Conservation (phyloP, 2,329 filamentous ascomycete genomes). For the Sporothrix globosa region DNA sequence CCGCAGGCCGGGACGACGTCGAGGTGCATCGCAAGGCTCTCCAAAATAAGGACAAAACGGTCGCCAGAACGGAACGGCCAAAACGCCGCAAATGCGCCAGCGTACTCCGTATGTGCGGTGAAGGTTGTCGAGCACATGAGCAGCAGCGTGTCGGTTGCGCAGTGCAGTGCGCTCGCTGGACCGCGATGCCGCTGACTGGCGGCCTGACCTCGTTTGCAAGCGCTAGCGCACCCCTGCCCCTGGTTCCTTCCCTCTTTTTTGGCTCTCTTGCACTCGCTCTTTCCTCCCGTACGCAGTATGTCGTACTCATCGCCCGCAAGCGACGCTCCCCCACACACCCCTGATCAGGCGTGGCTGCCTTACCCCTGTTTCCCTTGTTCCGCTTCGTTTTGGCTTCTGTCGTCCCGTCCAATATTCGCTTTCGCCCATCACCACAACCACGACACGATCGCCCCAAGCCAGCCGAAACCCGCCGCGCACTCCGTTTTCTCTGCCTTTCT, state of each 20-base stretch:
- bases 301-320: too few species aligned
- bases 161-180: too few species aligned
- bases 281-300: neutral
- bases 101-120: neutral
- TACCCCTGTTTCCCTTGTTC: neutral
- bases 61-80: neutral
- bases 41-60: neutral
- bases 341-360: neutral
- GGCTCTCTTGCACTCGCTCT: neutral
- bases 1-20: neutral
- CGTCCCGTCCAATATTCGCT: slow-evolving; percentile 6
- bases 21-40: neutral
- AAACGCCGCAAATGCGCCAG: neutral
- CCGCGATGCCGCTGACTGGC: slow-evolving; percentile 15
- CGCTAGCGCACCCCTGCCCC: slow-evolving; percentile 25
- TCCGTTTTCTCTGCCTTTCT: slow-evolving; percentile 6
- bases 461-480: slow-evolving; percentile 21
- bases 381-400: neutral
- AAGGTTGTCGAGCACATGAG: neutral
- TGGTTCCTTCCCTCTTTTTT: slow-evolving; percentile 10
- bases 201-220: slow-evolving; percentile 11
- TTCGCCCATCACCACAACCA: neutral
- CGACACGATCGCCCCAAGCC: slow-evolving; percentile 15
- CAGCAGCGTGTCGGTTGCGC: neutral
- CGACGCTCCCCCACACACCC: slow-evolving; percentile 25